phyloP scores from a whole-genome alignment of 2,329 filamentous ascomycete genomes.

The Escovopsis sp. region DNA sequence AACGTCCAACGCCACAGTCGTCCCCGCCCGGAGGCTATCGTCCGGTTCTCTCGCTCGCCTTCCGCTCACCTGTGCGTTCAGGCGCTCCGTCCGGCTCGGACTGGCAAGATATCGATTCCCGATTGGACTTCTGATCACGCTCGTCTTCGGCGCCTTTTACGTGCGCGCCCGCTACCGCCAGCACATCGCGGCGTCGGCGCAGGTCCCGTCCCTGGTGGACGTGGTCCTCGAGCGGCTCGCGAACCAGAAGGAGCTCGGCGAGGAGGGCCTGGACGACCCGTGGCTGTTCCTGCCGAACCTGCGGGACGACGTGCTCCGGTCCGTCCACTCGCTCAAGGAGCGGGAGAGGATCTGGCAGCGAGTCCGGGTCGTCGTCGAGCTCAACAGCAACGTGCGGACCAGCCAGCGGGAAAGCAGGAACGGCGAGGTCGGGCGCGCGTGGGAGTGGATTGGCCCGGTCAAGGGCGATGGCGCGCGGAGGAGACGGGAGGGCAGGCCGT shows the following conservation, averaged over 20 bases:
- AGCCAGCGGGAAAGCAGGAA: conserved; percentile 52
- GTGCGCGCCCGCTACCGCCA: conserved; percentile 47
- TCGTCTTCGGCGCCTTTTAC: conserved; percentile 42
- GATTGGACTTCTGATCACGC: conserved; percentile 51
- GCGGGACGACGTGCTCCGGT: conserved; percentile 75
- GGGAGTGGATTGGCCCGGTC: conserved; percentile 55
- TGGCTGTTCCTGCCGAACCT: conserved; percentile 82
- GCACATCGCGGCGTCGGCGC: conserved; percentile 49
- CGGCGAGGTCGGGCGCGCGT: conserved; percentile 50
- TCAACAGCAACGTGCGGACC: conserved; percentile 80
- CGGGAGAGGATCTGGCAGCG: conserved; percentile 73
- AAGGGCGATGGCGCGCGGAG: conserved; percentile 29
- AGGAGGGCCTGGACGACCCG: conserved; percentile 50
- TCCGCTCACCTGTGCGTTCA: conserved; percentile 71
- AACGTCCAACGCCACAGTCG: conserved; percentile 48
- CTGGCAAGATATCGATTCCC: conserved; percentile 78
- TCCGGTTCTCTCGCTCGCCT: conserved; percentile 84
- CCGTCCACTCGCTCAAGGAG: conserved; percentile 61
- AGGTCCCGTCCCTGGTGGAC: conserved; percentile 71
- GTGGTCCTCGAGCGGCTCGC: conserved; percentile 74
- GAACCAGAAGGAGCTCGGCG: conserved; percentile 69
- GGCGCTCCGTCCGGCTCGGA: conserved; percentile 62
- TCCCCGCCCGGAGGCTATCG: conserved; percentile 47
- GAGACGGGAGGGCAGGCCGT: conserved; percentile 39
- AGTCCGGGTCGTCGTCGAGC: conserved; percentile 74